Conservation (phyloP, 2,329 filamentous ascomycete species). For the Ophiostoma himal-ulmi region DNA sequence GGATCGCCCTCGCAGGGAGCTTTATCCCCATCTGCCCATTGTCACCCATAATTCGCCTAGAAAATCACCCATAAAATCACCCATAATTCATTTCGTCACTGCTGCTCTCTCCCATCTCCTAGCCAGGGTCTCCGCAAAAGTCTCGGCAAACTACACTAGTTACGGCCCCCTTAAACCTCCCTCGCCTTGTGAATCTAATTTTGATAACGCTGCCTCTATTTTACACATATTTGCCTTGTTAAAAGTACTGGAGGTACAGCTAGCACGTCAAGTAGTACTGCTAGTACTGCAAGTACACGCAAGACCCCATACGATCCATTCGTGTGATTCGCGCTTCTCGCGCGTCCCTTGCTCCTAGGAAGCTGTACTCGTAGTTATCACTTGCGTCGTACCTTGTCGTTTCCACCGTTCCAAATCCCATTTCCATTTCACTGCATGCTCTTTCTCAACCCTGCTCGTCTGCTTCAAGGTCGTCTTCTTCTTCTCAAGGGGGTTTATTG, state of each 20-base stretch:
- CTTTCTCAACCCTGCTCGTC: slow-evolving; percentile 3
- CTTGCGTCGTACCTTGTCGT: background rate
- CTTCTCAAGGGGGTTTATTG: background rate
- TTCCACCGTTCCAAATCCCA: background rate
- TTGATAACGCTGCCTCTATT: slow-evolving; percentile 16
- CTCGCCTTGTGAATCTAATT: slow-evolving; percentile 22
- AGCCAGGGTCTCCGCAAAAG: slow-evolving; percentile 15
- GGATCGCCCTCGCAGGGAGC: slow-evolving; percentile 10
- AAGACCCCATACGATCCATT: background rate
- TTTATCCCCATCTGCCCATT: slow-evolving; percentile 6
- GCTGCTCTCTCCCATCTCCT: slow-evolving; percentile 8
- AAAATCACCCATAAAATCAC: no score
- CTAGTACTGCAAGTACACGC: background rate
- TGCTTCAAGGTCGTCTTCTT: background rate
- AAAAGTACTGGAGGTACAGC: background rate
- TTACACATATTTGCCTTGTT: slow-evolving; percentile 11
- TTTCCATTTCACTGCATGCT: background rate
- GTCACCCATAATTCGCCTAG: background rate
- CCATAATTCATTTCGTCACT: slow-evolving; percentile 13
- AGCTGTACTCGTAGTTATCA: background rate
- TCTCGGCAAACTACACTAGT: slow-evolving; percentile 18
- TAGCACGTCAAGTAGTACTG: no score
- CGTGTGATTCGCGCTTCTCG: slow-evolving; percentile 25
- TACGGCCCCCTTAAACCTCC: slow-evolving; percentile 13
- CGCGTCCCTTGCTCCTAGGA: slow-evolving; percentile 20